Evolutionary conservation across 1,284 basidiomycete genomes (phyloP).

Genomic region (Melampsora americana): DNA sequence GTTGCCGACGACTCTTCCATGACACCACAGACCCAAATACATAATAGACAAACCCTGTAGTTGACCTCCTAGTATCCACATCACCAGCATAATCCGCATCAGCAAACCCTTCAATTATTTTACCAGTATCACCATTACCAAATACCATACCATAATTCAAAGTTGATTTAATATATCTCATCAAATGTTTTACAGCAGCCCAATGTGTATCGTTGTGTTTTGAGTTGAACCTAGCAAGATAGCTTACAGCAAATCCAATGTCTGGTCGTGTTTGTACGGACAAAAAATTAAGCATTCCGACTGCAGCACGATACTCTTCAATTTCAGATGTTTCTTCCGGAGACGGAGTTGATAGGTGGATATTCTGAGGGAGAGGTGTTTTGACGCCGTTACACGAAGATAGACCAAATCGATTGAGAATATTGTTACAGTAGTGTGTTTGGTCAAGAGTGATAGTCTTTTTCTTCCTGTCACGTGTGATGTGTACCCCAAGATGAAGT

Average conservation of each 20-base stretch:
- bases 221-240: no score
- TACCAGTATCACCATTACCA: not conserved
- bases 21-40: not conserved
- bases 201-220: no score
- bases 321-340: not conserved
- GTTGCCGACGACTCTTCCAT: no score
- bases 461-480: not conserved
- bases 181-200: not conserved
- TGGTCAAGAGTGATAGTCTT: not conserved
- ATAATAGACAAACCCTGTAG: not conserved
- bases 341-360: no score
- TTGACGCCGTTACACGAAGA: not conserved
- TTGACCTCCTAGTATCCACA: not conserved
- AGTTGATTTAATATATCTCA: not conserved
- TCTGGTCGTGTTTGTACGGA: not conserved
- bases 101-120: not conserved
- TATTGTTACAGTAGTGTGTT: not conserved
- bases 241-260: not conserved
- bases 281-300: not conserved
- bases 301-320: not conserved
- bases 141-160: not conserved
- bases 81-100: no score
- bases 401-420: not conserved
- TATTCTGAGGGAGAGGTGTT: no score
- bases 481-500: not conserved